Conservation (phyloP, 495 filamentous ascomycete genomes). For the Extremus antarcticus region DNA sequence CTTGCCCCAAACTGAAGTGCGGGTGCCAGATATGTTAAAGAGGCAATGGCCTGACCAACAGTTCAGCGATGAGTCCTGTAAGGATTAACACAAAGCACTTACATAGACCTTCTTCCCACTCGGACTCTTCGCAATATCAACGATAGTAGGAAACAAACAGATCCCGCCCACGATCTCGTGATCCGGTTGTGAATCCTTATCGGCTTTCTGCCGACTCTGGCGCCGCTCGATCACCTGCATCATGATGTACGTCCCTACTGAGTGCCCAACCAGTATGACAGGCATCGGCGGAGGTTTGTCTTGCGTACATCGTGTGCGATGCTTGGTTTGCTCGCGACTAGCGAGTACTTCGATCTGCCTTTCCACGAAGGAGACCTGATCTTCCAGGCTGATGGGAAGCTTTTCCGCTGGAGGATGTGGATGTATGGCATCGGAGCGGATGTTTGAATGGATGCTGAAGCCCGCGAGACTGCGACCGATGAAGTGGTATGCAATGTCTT, state of each 20-base stretch:
- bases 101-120: conserved; percentile 21
- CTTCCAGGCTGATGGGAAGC: conserved; percentile 33
- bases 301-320: background rate
- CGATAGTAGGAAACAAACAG: conserved; percentile 27
- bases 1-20: conserved; percentile 7
- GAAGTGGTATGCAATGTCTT: conserved; percentile 38
- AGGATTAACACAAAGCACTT: conserved; percentile 2
- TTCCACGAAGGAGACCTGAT: conserved; percentile 48
- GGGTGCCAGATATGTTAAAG: background rate
- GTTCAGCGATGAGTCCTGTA: background rate
- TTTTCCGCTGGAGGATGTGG: conserved; percentile 22
- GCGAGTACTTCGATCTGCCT: conserved; percentile 21
- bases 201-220: conserved; percentile 2
- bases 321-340: background rate
- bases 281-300: conserved; percentile 18
- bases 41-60: background rate
- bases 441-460: conserved; percentile 48
- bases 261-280: conserved; percentile 55
- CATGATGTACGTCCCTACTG: conserved; percentile 27
- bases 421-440: no score
- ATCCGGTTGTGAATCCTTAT: background rate
- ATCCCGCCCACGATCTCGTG: conserved; percentile 23
- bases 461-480: conserved; percentile 64
- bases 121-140: conserved; percentile 23
- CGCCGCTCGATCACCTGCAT: conserved; percentile 21